Conservation (phyloP, 768 basidiomycete species). For the Tricholoma furcatifolium region DNA sequence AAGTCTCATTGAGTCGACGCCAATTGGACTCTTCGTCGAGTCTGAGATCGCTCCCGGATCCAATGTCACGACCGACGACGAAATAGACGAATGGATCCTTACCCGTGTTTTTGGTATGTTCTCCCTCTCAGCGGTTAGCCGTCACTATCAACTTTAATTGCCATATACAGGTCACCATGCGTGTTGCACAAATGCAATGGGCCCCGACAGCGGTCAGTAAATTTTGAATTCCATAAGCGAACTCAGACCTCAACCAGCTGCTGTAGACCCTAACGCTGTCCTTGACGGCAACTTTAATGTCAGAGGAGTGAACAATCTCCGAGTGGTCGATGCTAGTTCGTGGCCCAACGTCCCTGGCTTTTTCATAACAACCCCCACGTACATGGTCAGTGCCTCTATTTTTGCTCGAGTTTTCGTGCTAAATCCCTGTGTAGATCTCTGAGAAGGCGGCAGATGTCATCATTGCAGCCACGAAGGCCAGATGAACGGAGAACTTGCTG, state of each 20-base stretch:
- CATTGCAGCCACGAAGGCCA: conserved; percentile 14
- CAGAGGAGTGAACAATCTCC: conserved; percentile 25
- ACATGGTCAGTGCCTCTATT: conserved; percentile 23
- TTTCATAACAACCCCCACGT: conserved; percentile 29
- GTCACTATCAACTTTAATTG: background rate
- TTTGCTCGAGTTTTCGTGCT: background rate
- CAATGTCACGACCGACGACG: conserved; percentile 17
- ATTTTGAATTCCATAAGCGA: background rate
- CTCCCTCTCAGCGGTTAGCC: background rate
- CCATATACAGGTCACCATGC: conserved; percentile 25
- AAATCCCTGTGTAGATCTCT: conserved; percentile 19
- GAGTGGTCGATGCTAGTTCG: conserved; percentile 30
- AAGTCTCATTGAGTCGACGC: conserved; percentile 15
- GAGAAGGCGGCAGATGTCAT: conserved; percentile 31
- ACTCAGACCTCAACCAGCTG: background rate
- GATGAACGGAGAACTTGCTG: too few species aligned
- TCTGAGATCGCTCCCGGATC: conserved; percentile 22
- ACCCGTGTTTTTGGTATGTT: conserved; percentile 23
- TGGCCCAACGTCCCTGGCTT: conserved; percentile 30
- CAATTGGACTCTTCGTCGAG: conserved; percentile 17
- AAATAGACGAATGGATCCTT: conserved; percentile 25
- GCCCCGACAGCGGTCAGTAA: conserved; percentile 21
- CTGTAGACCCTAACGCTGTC: conserved; percentile 26
- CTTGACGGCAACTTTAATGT: conserved; percentile 30
- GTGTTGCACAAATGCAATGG: conserved; percentile 31